These are phyloP conservation scores for Lentinula detonsa DNA, from an alignment of 768 basidiomycete species.

Conservation along the genomic window DNA sequence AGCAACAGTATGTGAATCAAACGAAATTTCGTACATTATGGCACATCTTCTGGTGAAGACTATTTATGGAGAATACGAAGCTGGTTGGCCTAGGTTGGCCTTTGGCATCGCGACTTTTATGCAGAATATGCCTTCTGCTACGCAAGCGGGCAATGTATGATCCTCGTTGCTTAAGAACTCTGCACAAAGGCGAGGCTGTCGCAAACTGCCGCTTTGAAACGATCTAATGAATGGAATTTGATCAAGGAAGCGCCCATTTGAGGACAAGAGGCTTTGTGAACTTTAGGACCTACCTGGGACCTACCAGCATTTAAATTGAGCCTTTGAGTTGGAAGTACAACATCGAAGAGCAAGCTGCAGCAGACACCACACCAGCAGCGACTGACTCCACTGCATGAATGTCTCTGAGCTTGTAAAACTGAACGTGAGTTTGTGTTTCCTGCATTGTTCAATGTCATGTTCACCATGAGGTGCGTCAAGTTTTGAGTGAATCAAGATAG, in stretches of 20 bases:
- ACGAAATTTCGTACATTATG: conserved; percentile 51
- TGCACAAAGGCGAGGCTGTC: conserved; percentile 31
- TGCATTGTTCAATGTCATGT: conserved; percentile 8
- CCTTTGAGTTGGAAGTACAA: not conserved
- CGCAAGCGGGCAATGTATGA: conserved; percentile 25
- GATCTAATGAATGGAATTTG: not conserved
- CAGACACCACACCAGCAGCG: not conserved
- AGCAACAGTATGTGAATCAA: not conserved
- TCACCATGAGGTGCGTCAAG: conserved; percentile 9
- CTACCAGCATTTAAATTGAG: not conserved
- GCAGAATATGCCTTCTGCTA: conserved; percentile 7
- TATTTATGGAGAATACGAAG: conserved; percentile 12
- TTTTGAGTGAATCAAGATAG: not conserved
- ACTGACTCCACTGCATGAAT: not conserved
- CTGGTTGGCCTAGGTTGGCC: not conserved
- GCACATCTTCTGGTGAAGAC: conserved; percentile 44
- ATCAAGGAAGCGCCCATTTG: not conserved
- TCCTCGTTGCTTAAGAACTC: conserved; percentile 33
- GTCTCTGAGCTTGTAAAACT: not conserved
- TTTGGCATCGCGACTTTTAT: not conserved
- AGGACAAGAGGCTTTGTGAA: not conserved
- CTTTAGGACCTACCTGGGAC: not conserved
- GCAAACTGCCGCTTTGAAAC: conserved; percentile 25
- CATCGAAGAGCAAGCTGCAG: not conserved
- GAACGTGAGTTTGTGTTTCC: not conserved